phyloP scores from a whole-genome alignment of 352 stramenopile genomes.

The Paralagenidium karlingii region DNA sequence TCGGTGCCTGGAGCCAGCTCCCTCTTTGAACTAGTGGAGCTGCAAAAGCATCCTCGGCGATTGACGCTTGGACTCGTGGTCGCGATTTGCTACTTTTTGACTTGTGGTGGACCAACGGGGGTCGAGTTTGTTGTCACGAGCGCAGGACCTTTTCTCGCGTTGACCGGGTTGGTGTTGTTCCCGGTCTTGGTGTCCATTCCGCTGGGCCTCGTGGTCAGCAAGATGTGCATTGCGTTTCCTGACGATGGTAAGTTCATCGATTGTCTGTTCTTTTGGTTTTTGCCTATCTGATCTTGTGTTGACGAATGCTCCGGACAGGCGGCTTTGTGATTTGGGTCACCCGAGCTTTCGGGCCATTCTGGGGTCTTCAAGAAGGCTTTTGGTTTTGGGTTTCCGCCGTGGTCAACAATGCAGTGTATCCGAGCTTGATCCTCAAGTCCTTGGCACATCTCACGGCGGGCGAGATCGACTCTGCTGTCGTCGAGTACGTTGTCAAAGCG shows the following conservation, averaged over 20 bases:
- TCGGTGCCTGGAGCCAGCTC: no score
- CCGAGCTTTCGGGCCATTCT: constrained; percentile 65
- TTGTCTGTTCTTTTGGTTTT: no score
- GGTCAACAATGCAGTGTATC: constrained; percentile 79
- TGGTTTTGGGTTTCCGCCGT: constrained; percentile 54
- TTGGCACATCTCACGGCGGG: no score
- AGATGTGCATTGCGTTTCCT: constrained; percentile 70
- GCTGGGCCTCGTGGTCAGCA: constrained; percentile 74
- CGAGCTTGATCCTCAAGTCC: no score
- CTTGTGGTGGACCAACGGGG: no score
- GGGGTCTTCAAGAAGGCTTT: constrained; percentile 29
- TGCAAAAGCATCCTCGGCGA: no score
- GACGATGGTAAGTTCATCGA: constrained; percentile 47
- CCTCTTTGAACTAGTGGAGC: no score
- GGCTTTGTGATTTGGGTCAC: no score
- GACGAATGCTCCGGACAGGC: no score
- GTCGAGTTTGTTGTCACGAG: constrained; percentile 6
- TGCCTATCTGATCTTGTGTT: no score
- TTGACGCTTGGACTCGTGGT: no score
- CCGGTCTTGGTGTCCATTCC: constrained; percentile 75
- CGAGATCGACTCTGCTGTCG: constrained; percentile 2
- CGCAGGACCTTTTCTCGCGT: constrained; percentile 24
- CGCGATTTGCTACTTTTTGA: no score
- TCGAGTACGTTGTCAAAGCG: constrained; percentile 10
- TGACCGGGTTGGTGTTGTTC: constrained; percentile 65